Conservation (phyloP, 768 basidiomycete species). For the Lactarius vividus region DNA sequence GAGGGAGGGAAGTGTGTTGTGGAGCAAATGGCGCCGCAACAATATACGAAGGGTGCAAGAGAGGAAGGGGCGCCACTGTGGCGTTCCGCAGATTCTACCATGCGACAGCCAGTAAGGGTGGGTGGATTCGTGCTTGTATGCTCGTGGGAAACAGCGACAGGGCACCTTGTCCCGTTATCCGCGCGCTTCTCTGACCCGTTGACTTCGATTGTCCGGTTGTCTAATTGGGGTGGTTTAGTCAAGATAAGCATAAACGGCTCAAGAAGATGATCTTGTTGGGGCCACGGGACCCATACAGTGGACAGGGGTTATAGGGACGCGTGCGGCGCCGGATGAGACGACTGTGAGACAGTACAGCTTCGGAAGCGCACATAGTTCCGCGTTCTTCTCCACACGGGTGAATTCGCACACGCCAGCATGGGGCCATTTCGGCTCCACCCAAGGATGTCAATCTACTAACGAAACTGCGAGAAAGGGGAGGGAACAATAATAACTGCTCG, state of each 20-base stretch:
- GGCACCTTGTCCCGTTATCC: background rate
- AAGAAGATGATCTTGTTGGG: background rate
- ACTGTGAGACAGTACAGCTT: background rate
- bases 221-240: background rate
- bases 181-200: background rate
- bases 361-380: background rate
- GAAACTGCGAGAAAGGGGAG: background rate
- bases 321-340: background rate
- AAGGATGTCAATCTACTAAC: background rate
- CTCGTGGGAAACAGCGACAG: background rate
- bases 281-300: background rate
- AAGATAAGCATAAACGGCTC: background rate
- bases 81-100: no score
- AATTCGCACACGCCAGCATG: background rate
- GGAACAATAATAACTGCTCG: background rate
- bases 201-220: background rate
- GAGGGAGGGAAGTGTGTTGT: background rate
- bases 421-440: background rate
- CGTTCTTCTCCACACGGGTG: background rate
- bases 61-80: background rate
- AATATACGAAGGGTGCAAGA: background rate
- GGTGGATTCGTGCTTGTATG: background rate
- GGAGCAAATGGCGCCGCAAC: background rate
- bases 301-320: background rate
- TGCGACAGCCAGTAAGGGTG: no score